Percentiles rank a stretch among this genome's conserved stretches.
These are phyloP conservation scores for Choanephora cucurbitarum DNA, from an alignment of 371 early-diverging fungal genomes.

Conservation along the genomic window DNA sequence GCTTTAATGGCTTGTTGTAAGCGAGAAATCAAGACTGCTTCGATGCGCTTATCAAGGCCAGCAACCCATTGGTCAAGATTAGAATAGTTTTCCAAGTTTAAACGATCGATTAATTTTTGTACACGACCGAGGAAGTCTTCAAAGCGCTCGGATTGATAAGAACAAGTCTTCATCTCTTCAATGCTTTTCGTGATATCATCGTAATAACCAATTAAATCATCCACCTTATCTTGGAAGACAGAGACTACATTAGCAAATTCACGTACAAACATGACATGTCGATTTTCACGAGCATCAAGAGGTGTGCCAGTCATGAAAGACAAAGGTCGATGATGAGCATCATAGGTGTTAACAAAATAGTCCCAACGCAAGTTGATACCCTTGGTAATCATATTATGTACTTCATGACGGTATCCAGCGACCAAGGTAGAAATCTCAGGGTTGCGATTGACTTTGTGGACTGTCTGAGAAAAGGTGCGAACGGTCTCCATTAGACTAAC, in stretches of 20 bases:
- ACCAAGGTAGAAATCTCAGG: slow-evolving; percentile 79
- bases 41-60: slow-evolving; percentile 81
- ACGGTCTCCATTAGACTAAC: slow-evolving; percentile 95
- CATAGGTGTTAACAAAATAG: slow-evolving; percentile 88
- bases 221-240: slow-evolving; percentile 95
- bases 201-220: slow-evolving; percentile 76
- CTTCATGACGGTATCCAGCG: slow-evolving; percentile 90
- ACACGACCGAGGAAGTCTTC: slow-evolving; percentile 73
- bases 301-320: slow-evolving; percentile 53
- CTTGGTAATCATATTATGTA: slow-evolving; percentile 86
- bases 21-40: slow-evolving; percentile 76
- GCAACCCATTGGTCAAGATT: slow-evolving; percentile 92
- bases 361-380: slow-evolving; percentile 94
- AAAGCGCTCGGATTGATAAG: slow-evolving; percentile 73
- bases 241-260: slow-evolving; percentile 90
- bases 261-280: slow-evolving; percentile 92
- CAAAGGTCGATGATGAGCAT: slow-evolving; percentile 55
- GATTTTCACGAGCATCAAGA: slow-evolving; percentile 74
- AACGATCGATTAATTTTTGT: slow-evolving; percentile 86
- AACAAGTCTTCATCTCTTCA: slow-evolving; percentile 82
- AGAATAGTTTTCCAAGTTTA: slow-evolving; percentile 92
- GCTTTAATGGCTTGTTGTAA: slow-evolving; percentile 79
- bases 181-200: slow-evolving; percentile 79
- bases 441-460: slow-evolving; percentile 78
- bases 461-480: slow-evolving; percentile 89